Evolutionary conservation across 768 basidiomycete genomes (phyloP).

Genomic region (Megacollybia marginata): DNA sequence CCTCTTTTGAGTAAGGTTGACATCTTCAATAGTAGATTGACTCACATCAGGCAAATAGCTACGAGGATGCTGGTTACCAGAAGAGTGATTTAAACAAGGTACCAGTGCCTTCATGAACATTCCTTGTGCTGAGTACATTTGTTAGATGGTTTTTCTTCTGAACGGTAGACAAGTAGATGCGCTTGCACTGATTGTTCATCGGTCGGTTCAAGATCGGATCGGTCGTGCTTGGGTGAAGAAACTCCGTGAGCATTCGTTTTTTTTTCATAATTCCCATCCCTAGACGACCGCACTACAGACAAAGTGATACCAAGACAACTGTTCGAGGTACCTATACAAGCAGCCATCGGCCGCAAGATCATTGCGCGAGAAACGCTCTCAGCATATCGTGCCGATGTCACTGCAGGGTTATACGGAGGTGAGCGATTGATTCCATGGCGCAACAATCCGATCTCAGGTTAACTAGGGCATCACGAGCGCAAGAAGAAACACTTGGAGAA

Average conservation of each 20-base stretch:
- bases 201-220: conserved; percentile 64
- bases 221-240: conserved; percentile 88
- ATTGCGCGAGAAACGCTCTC: conserved; percentile 86
- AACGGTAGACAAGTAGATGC: conserved; percentile 91
- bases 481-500: conserved; percentile 84
- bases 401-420: conserved; percentile 91
- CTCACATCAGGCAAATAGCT: conserved; percentile 39
- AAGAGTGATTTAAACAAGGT: conserved; percentile 81
- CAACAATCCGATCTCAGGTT: not conserved
- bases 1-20: conserved; percentile 73
- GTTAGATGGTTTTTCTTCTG: conserved; percentile 83
- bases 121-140: not conserved
- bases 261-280: not conserved
- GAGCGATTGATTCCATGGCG: conserved; percentile 7
- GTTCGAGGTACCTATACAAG: conserved; percentile 95
- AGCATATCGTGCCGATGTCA: conserved; percentile 86
- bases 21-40: not conserved
- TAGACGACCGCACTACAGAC: conserved; percentile 33
- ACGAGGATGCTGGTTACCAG: conserved; percentile 90
- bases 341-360: conserved; percentile 78
- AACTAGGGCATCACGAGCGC: conserved; percentile 78
- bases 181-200: conserved; percentile 85
- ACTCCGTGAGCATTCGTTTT: conserved; percentile 59
- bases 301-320: conserved; percentile 89
- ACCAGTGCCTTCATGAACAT: conserved; percentile 3